phyloP scores from a whole-genome alignment of 2,329 filamentous ascomycete species.

The Aspergillus transmontanensis region DNA sequence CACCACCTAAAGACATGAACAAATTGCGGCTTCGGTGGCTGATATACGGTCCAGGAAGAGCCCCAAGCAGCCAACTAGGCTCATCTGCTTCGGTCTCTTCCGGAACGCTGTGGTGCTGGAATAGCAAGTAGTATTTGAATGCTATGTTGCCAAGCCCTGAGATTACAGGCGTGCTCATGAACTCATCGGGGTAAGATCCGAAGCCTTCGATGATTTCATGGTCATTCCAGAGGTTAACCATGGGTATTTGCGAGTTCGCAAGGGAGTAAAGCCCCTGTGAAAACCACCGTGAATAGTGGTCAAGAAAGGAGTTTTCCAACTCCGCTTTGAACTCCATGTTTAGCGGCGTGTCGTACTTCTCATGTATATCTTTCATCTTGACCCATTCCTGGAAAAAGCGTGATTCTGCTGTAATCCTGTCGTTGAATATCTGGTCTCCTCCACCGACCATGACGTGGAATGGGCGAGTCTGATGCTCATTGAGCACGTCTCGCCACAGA shows the following conservation, averaged over 20 bases:
- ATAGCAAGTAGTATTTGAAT: conserved; percentile 98
- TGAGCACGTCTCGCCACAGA: conserved; percentile 93
- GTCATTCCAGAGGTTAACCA: conserved; percentile 98
- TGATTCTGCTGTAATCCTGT: conserved; percentile 75
- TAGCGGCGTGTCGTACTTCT: conserved; percentile 79
- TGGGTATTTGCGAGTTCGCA: conserved; percentile 90
- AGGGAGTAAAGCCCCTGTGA: conserved; percentile 93
- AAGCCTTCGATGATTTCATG: conserved; percentile 91
- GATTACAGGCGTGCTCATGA: conserved; percentile 90
- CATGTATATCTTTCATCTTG: conserved; percentile 72
- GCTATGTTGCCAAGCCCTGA: conserved; percentile 85
- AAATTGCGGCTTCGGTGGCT: conserved; percentile 80
- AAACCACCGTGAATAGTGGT: conserved; percentile 92
- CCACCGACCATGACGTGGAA: conserved; percentile 99
- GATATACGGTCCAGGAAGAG: conserved; percentile 84
- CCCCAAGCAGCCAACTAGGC: conserved; percentile 87
- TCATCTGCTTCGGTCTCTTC: conserved; percentile 81
- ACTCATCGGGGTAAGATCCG: conserved; percentile 87
- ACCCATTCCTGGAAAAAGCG: conserved; percentile 82
- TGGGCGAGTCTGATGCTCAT: conserved; percentile 83
- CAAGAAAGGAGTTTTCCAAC: conserved; percentile 83
- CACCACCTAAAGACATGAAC: conserved; percentile 79
- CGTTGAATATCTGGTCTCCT: conserved; percentile 96
- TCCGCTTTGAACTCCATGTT: conserved; percentile 82
- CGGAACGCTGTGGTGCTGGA: conserved; percentile 89